Base-by-base conservation (phyloP, 1,139 yeast species). In the Hemisphaericaspora lyxosophila region DNA sequence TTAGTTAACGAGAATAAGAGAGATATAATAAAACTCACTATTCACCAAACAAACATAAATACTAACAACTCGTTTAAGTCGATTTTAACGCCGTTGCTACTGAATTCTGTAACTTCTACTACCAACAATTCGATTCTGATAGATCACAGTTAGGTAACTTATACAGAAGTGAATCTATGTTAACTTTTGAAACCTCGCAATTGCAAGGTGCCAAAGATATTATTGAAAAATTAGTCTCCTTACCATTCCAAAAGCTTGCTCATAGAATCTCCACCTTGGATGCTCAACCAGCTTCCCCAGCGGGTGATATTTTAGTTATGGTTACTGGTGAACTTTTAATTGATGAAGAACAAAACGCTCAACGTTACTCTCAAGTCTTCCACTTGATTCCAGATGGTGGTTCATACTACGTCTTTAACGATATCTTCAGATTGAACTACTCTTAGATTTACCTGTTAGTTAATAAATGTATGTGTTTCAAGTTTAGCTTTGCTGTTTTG, bases 231-330 rank as follows among this genome's bases (percentile, higher is more conserved):
- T 78, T 92, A 53, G 80, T 78, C 31, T 76, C 88, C 23, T 77
- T 92, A 55, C 97, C 97, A 38, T 92, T 92, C 75, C 84, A 78
- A 62, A 88, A 88, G 69, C 97, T 94, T 44, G 83, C 79, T 36
- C 99, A 92, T 73, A 78, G 94, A 69, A 84, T 92, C 59, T 82
- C 95, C 41, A 90, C 98, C 34, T 77, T 92, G 57, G 98, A 92
- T 59, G 98, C 97, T 35, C 99, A 92, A 71, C 98, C 98, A 34
- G 96, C 94, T 29, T 85, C 96, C 45, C 87, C 95, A 44, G 78
- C 73, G 53, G 97, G 97, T 46, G 97, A 90, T 59, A 95, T 92
- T 43, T 75, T 92, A 56, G 97, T 90, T 42, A 85, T 92, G 95
- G 97, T 92, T 53, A 92, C 99, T 39, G 99, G 99, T 48, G 96